Percentiles rank a stretch among this genome's conserved stretches.
phyloP scores from a whole-genome alignment of 148 eudicot genomes.

The Silene conica region DNA sequence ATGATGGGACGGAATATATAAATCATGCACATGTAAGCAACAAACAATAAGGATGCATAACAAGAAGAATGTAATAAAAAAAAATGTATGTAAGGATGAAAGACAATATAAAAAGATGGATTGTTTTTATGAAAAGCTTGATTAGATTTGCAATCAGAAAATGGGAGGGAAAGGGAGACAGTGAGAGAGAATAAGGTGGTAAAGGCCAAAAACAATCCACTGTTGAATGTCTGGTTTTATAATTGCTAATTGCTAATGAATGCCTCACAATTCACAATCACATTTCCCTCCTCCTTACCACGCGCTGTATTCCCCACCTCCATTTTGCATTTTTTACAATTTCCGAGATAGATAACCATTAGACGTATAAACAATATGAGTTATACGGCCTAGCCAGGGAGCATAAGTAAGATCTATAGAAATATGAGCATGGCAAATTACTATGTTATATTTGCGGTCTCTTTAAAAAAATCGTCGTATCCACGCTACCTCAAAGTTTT shows the following conservation, averaged over 20 bases:
- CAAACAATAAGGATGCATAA: conserved; percentile 15
- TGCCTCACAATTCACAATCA: background rate
- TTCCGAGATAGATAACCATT: no score
- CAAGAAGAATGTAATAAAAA: background rate
- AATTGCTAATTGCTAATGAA: no score
- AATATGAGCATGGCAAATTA: no score
- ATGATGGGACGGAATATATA: background rate
- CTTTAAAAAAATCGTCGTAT: no score
- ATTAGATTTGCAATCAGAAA: conserved; percentile 10
- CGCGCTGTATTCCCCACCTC: conserved; percentile 6
- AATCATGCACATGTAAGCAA: conserved; percentile 16
- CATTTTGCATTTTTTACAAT: background rate
- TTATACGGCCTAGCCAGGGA: no score
- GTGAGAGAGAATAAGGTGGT: conserved; percentile 9
- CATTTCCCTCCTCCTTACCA: background rate
- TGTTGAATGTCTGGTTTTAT: conserved; percentile 14
- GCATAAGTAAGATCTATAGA: no score
- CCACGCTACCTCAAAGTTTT: no score
- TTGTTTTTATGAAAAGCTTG: conserved; percentile 21
- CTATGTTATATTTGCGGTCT: no score
- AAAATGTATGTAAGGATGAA: background rate
- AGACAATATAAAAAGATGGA: conserved; percentile 3
- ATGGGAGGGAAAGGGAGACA: conserved; percentile 2
- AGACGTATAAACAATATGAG: no score
- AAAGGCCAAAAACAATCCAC: conserved; percentile 23